These are phyloP conservation scores for Lepidium didymum DNA, from an alignment of 345 rosid genomes.

Conservation along the genomic window DNA sequence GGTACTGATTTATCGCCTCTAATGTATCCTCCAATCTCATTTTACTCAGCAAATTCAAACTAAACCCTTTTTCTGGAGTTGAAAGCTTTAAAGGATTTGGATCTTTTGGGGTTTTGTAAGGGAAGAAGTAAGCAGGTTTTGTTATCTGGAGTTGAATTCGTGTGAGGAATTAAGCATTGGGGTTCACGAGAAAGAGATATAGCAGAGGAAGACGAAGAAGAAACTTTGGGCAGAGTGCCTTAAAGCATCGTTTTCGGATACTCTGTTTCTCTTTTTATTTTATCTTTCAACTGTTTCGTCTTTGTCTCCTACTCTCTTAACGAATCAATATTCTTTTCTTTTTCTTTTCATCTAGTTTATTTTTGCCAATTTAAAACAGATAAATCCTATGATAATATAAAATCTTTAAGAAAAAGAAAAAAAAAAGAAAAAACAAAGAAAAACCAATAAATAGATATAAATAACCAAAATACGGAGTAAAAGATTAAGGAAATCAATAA, in stretches of 20 bases:
- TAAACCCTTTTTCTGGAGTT: not conserved
- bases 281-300: constrained; percentile 19
- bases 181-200: constrained; percentile 29
- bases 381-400: no score
- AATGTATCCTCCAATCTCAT: constrained; percentile 22
- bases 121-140: constrained; percentile 22
- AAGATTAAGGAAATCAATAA: not conserved
- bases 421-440: no score
- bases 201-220: constrained; percentile 28
- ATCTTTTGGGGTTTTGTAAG: not conserved
- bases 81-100: not conserved
- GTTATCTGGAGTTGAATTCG: not conserved
- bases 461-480: not conserved
- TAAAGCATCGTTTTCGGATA: constrained; percentile 21
- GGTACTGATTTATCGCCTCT: constrained; percentile 19
- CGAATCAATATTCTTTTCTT: not conserved
- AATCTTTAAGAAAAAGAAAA: no score
- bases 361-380: not conserved
- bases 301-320: constrained; percentile 18
- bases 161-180: constrained; percentile 28
- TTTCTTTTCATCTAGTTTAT: not conserved
- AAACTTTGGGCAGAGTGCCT: constrained; percentile 32
- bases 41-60: not conserved
- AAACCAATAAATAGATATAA: not conserved
- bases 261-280: constrained; percentile 9